phyloP scores from a whole-genome alignment of 345 rosid species.

The Citrus trifoliata region DNA sequence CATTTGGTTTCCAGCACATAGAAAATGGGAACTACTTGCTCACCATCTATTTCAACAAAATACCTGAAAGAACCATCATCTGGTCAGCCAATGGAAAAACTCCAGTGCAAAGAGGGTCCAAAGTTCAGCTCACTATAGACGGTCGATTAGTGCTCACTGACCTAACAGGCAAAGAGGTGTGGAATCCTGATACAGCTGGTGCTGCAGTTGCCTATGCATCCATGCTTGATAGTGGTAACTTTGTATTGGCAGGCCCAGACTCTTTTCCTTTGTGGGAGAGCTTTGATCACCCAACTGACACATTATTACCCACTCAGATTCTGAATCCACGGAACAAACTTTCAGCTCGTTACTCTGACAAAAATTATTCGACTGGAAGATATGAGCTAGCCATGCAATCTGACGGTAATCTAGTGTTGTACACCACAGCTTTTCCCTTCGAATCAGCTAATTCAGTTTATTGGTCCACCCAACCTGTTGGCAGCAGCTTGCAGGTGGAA shows the following conservation, averaged over 20 bases:
- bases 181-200: constrained; percentile 22
- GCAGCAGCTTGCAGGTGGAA: constrained; percentile 23
- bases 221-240: constrained; percentile 55
- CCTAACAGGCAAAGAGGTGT: constrained; percentile 21
- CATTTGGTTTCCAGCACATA: constrained; percentile 43
- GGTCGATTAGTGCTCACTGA: constrained; percentile 37
- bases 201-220: constrained; percentile 32
- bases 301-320: constrained; percentile 46
- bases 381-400: constrained; percentile 22
- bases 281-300: constrained; percentile 51
- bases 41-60: constrained; percentile 39
- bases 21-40: constrained; percentile 21
- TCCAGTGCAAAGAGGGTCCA: constrained; percentile 35
- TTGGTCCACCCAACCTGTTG: constrained; percentile 16
- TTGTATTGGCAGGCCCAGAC: constrained; percentile 26
- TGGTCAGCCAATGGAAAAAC: constrained; percentile 46
- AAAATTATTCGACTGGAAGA: constrained; percentile 37
- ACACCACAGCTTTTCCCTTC: constrained; percentile 18
- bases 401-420: constrained; percentile 35
- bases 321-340: constrained; percentile 18
- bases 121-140: constrained; percentile 27
- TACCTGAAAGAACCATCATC: constrained; percentile 39
- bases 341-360: constrained; percentile 21
- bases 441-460: constrained; percentile 18
- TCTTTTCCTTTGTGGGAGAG: constrained; percentile 39